Base-by-base conservation (phyloP, 805 yeast genomes). In the Candida bentonensis region DNA sequence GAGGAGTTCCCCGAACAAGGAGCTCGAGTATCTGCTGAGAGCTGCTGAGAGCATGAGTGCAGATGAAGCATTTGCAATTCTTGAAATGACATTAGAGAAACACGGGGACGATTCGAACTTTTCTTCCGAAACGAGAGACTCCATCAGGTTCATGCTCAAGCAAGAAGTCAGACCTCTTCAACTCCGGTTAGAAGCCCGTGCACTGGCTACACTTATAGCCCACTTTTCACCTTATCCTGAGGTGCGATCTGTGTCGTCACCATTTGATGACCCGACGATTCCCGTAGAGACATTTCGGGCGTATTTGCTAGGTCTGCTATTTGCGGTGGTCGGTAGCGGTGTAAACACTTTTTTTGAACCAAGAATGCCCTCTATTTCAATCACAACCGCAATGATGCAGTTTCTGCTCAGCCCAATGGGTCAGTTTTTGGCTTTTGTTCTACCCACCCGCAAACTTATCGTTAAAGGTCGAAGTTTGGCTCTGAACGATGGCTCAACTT, bases 401-500 rank as follows among this genome's bases (percentile, higher is more conserved):
- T 30, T 30, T 15, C 17, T 30, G 7, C 7, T 30, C 5, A 9
- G 36, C n/a, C 36, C 36, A 5, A 11, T 30, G 36, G 36, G 36
- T 9, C 7, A 30, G 36, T n/a, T 30, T 9, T 17, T 30, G 20
- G 7, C 5, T 30, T 30, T 9, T 11, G n/a, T 30, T 15, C n/a
- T 30, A 17, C 36, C 36, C 7, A 30, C 13, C 7, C 5, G 36
- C 5, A 11, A 15, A 15, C 5, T 30, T 17, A 11, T 17, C 5
- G 7, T 30, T 17, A 9, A 13, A 4, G 36, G 43, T 40, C 7
- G n/a, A 15, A 21, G 41, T 7, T 21, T 21, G 7, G n/a, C 23
- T 4, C 56, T 78, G 44, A 76, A 76, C 56, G 79, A 79, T 2
- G 81, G 83, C 11, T 7, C 79, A 7, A 13, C 80, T 11, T 79